These are phyloP conservation scores for Apiospora rasikravindrae DNA, from an alignment of 2,329 filamentous ascomycete genomes.

Conservation along the genomic window DNA sequence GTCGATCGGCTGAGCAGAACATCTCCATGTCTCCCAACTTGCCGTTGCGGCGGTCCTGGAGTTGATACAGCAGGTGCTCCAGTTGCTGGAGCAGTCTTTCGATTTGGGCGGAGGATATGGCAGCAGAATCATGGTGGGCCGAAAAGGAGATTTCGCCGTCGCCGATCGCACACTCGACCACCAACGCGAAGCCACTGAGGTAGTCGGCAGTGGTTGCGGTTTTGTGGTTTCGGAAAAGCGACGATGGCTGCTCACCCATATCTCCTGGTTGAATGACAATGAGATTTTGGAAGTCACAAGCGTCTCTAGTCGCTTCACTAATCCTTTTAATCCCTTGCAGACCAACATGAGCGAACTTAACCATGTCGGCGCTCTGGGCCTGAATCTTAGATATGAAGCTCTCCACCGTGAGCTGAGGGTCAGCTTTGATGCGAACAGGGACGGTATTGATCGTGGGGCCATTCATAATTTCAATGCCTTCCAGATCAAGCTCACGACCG, in stretches of 20 bases:
- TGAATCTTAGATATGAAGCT: constrained; percentile 46
- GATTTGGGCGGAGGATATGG: neutral
- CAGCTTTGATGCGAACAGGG: constrained; percentile 40
- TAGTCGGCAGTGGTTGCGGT: constrained; percentile 5
- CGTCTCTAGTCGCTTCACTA: neutral
- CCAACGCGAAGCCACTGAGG: neutral
- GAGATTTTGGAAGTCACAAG: constrained; percentile 17
- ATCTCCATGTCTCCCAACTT: constrained; percentile 11
- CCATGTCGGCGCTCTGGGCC: constrained; percentile 12
- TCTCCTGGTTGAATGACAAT: constrained; percentile 18
- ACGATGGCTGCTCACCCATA: constrained; percentile 19
- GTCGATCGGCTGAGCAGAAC: constrained; percentile 19
- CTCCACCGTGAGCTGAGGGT: constrained; percentile 34
- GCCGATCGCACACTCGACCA: neutral
- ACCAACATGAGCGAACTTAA: constrained; percentile 11
- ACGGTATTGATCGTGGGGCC: constrained; percentile 45
- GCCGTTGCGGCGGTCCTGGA: neutral
- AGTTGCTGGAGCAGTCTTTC: neutral
- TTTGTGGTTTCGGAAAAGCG: neutral
- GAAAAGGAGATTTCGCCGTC: constrained; percentile 17
- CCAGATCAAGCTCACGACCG: constrained; percentile 36
- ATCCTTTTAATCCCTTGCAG: constrained; percentile 5
- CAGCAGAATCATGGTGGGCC: neutral
- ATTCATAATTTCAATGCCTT: constrained; percentile 25
- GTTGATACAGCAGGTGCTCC: neutral